Base-by-base conservation (phyloP, 2,329 filamentous ascomycete genomes). In the Diaporthe sp. region DNA sequence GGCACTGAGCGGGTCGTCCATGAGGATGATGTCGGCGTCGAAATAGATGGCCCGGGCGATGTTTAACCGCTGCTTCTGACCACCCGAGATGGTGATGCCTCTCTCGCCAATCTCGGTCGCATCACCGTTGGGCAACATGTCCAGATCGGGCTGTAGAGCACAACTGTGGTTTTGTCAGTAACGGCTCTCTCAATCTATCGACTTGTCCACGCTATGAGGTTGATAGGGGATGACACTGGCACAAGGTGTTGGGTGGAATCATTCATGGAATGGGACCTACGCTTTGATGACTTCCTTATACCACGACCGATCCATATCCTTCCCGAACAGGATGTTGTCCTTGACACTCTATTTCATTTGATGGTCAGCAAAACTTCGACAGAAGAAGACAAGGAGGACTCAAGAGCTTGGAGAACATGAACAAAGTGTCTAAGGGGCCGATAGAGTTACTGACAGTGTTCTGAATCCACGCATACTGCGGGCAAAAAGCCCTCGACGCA, bases 381-480 rank as follows among this genome's bases (percentile, higher is more conserved):
- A 28, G 3, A 12, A 28, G 19, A 37, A 53, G 46, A 25, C 28
- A 25, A 6, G 19, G 22, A 10, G 19, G 22, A 19, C 22, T 12
- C 31, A 37, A 6, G 34, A 9, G 13, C 19, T 3, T 39, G 31
- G 9, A 31, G 46, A 15, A 13, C 15, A 6, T 3, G 61, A 55
- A 28, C 2, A 22, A 7, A 12, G n/a, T 55, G 31, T 53, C 46
- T 28, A 15, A 39, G 1, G 31, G 39, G 31, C 12, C 25, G 13
- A 22, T 2, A 17, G 9, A 7, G 15, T 37, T 31, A 42, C 65
- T 55, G 3, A 69, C 65, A 55, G 95, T 89, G 81, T 98, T 98
- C 82, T 98, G 96, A 67, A 99, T 98, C 97, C 97, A 99, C 0
- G 97, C 95, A 81, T 98, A 98, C 82, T 99, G 96, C 0, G 96